phyloP scores from a whole-genome alignment of 805 yeast species.

The Ogataea nakhonphanomensis region DNA sequence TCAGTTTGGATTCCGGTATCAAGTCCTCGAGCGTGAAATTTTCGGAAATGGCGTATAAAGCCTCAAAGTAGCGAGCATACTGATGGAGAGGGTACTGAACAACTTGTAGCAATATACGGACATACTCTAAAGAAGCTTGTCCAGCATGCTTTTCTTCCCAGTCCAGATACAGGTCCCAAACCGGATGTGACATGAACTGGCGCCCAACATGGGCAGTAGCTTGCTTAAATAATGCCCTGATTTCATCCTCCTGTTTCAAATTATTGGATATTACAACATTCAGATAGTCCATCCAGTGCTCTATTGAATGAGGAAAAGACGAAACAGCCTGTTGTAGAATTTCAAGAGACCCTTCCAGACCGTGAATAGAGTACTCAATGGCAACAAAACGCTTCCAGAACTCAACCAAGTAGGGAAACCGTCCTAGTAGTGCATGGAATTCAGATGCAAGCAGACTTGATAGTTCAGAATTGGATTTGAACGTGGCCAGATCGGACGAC shows the following conservation, averaged over 20 bases:
- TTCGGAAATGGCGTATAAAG: constrained; percentile 39
- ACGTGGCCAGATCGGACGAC: constrained; percentile 17
- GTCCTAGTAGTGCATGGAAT: constrained; percentile 41
- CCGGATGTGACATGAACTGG: constrained; percentile 71
- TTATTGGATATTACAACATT: constrained; percentile 46
- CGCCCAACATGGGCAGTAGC: constrained; percentile 56
- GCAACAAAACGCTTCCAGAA: constrained; percentile 65
- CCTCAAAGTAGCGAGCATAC: constrained; percentile 70
- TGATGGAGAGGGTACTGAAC: constrained; percentile 75
- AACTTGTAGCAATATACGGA: constrained; percentile 42
- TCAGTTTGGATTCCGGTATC: constrained; percentile 28
- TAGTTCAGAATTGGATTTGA: constrained; percentile 16
- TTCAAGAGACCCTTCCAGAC: constrained; percentile 46
- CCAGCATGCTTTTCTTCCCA: constrained; percentile 45
- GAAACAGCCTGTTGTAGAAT: constrained; percentile 44
- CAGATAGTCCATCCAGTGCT: constrained; percentile 66
- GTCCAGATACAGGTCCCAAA: constrained; percentile 79
- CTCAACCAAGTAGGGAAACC: constrained; percentile 56
- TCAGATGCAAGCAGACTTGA: constrained; percentile 24
- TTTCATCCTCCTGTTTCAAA: constrained; percentile 28
- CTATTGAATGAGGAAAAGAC: constrained; percentile 55
- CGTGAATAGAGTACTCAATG: constrained; percentile 53
- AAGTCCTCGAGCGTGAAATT: constrained; percentile 33
- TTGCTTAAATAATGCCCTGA: constrained; percentile 42
- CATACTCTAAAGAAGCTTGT: constrained; percentile 36